These are phyloP conservation scores for Pulveroboletus ravenelii DNA, from an alignment of 768 basidiomycete genomes.

Conservation along the genomic window DNA sequence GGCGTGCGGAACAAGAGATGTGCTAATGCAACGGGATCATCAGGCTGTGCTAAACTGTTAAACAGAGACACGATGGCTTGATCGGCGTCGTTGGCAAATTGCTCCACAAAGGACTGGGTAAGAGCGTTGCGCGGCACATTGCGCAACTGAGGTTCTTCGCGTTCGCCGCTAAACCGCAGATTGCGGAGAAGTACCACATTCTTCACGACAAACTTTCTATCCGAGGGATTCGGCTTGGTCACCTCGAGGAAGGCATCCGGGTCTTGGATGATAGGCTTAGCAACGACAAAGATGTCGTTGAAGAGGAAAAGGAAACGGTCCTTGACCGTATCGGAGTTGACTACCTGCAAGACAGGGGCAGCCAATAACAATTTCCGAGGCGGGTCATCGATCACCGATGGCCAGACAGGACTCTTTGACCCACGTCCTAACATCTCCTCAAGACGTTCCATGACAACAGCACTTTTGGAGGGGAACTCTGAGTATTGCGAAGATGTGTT, in stretches of 20 bases:
- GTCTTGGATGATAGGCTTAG: conserved; percentile 79
- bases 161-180: conserved; percentile 64
- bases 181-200: conserved; percentile 77
- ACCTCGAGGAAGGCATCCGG: conserved; percentile 58
- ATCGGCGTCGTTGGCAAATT: conserved; percentile 79
- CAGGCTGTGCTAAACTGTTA: conserved; percentile 50
- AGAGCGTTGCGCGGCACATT: conserved; percentile 51
- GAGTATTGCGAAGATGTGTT: conserved; percentile 69
- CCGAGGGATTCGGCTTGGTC: conserved; percentile 51
- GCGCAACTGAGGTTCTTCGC: conserved; percentile 54
- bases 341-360: conserved; percentile 88
- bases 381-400: conserved; percentile 73
- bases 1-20: conserved; percentile 74
- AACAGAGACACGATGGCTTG: conserved; percentile 70
- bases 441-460: conserved; percentile 59
- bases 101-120: conserved; percentile 68
- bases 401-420: conserved; percentile 53
- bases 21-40: conserved; percentile 73
- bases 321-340: conserved; percentile 90
- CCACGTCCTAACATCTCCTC: conserved; percentile 67
- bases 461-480: conserved; percentile 41
- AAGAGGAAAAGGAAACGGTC: conserved; percentile 97
- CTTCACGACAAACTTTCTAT: conserved; percentile 84
- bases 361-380: conserved; percentile 82
- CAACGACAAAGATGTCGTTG: conserved; percentile 88